A percentile compares a stretch with the other conserved stretches of the same genome.
Evolutionary conservation across 1,139 yeast genomes (phyloP).

Genomic region (Kodamaea alishanica): DNA sequence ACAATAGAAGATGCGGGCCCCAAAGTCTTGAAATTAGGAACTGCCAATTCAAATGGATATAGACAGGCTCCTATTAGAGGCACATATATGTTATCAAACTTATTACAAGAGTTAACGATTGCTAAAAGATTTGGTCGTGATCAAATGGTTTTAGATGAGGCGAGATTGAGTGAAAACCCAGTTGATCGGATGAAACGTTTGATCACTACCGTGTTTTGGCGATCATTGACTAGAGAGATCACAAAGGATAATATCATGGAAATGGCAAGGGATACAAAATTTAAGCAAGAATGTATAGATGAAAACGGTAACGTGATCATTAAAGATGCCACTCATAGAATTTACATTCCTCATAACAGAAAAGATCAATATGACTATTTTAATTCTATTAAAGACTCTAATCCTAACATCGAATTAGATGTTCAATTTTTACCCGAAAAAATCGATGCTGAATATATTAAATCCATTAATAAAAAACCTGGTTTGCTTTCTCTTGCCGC

Average conservation of each 20-base stretch:
- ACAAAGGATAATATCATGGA: slow-evolving; percentile 60
- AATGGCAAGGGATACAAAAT: slow-evolving; percentile 80
- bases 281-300: slow-evolving; percentile 51
- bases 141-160: slow-evolving; percentile 77
- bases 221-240: slow-evolving; percentile 66
- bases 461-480: slow-evolving; percentile 76
- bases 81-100: slow-evolving; percentile 84
- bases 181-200: slow-evolving; percentile 73
- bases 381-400: slow-evolving; percentile 45
- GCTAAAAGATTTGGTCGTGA: slow-evolving; percentile 79
- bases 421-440: slow-evolving; percentile 66
- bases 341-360: slow-evolving; percentile 72
- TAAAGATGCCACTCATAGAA: slow-evolving; percentile 54
- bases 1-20: slow-evolving; percentile 93
- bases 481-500: slow-evolving; percentile 84
- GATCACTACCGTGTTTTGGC: slow-evolving; percentile 81
- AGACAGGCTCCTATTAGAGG: slow-evolving; percentile 75
- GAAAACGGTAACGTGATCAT: slow-evolving; percentile 28
- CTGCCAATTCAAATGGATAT: slow-evolving; percentile 80
- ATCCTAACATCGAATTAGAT: slow-evolving; percentile 63
- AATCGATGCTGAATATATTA: slow-evolving; percentile 67
- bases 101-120: slow-evolving; percentile 84
- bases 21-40: slow-evolving; percentile 78
- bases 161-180: slow-evolving; percentile 82
- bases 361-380: slow-evolving; percentile 74